phyloP scores from a whole-genome alignment of 208 protist genomes.

The Trypanosoma grayi region DNA sequence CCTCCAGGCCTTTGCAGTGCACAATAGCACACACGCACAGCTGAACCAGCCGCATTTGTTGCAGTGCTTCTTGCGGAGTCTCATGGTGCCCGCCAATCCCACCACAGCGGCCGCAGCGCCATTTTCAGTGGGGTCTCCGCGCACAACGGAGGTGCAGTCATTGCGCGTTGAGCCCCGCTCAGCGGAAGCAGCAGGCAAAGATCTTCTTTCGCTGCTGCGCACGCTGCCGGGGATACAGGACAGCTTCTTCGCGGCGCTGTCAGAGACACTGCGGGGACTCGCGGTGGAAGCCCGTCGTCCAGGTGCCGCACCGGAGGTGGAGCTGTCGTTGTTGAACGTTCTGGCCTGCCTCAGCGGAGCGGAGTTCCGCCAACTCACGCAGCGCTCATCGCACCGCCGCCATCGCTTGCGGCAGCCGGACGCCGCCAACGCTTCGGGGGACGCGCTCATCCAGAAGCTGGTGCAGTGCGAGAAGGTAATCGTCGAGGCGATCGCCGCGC shows the following conservation, averaged over 20 bases:
- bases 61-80: constrained; percentile 17
- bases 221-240: constrained; percentile 19
- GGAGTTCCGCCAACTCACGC: constrained; percentile 19
- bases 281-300: neutral
- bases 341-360: constrained; percentile 17
- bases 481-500: neutral
- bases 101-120: neutral
- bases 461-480: neutral
- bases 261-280: constrained; percentile 4
- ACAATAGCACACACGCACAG: constrained; percentile 52
- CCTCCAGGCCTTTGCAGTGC: constrained; percentile 83
- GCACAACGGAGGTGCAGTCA: neutral
- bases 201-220: constrained; percentile 23
- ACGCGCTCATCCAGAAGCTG: constrained; percentile 13
- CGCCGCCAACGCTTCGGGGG: neutral
- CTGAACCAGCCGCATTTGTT: constrained; percentile 34
- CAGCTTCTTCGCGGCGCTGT: constrained; percentile 14
- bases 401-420: constrained; percentile 6
- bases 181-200: constrained; percentile 21
- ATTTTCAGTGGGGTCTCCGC: neutral
- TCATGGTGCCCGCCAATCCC: constrained; percentile 10
- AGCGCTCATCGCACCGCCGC: constrained; percentile 18
- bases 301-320: constrained; percentile 9
- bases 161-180: constrained; percentile 12
- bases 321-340: constrained; percentile 27